These are phyloP conservation scores for Trichoderma sp. DNA, from an alignment of 2,329 filamentous ascomycete species.

Conservation along the genomic window DNA sequence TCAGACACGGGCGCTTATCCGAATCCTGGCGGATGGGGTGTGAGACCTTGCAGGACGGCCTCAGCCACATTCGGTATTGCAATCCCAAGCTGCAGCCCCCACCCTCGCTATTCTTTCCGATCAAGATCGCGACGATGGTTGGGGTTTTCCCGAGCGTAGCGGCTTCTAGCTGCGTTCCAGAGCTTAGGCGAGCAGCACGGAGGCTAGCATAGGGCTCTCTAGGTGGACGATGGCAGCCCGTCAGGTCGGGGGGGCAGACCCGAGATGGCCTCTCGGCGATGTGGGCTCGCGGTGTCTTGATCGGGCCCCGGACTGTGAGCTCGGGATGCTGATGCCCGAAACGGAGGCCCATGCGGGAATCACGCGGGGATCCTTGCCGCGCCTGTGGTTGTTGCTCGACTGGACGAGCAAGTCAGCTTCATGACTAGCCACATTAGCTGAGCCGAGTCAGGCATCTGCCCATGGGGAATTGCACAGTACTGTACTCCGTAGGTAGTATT, in stretches of 20 bases:
- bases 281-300: neutral
- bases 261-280: neutral
- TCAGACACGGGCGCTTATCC: slow-evolving; percentile 8
- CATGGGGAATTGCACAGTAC: neutral
- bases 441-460: neutral
- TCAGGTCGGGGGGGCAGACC: neutral
- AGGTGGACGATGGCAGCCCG: neutral
- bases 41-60: neutral
- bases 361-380: neutral
- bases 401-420: neutral
- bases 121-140: slow-evolving; percentile 15
- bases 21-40: neutral
- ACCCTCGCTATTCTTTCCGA: slow-evolving; percentile 19
- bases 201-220: slow-evolving; percentile 1
- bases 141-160: slow-evolving; percentile 12
- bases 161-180: slow-evolving; percentile 18
- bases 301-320: neutral
- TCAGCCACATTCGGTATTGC: slow-evolving; percentile 17
- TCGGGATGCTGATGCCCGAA: slow-evolving; percentile 14
- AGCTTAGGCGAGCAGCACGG: neutral
- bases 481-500: neutral
- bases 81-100: slow-evolving; percentile 19
- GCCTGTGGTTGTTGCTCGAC: neutral
- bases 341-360: neutral
- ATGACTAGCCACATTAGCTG: neutral